Conservation (phyloP, 1,284 basidiomycete species). For the Leccinum pseudoinsigne region DNA sequence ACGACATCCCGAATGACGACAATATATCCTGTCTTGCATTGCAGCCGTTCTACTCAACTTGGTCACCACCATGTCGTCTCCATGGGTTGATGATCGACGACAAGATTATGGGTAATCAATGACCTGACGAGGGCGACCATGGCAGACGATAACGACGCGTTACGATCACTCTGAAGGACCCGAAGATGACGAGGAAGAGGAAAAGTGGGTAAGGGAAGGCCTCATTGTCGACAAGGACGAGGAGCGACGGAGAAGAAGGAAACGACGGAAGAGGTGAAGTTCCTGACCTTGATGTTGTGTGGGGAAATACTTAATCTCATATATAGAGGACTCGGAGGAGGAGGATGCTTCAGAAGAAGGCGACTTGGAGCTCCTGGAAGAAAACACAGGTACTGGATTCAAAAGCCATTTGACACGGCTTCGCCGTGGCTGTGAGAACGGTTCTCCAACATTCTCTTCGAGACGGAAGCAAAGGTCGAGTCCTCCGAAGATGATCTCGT, state of each 20-base stretch:
- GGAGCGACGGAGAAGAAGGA: conserved; percentile 55
- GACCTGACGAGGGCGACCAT: conserved; percentile 52
- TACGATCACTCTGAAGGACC: conserved; percentile 86
- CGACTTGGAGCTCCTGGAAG: conserved; percentile 91
- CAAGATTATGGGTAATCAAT: conserved; percentile 55
- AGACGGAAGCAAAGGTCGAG: conserved; percentile 55
- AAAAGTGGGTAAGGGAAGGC: conserved; percentile 67
- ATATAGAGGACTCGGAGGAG: conserved; percentile 38
- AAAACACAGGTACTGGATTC: conserved; percentile 86
- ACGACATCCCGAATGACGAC: no score
- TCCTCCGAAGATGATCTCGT: conserved; percentile 75
- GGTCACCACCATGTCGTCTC: conserved; percentile 55
- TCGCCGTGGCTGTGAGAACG: conserved; percentile 68
- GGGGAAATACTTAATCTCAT: conserved; percentile 15
- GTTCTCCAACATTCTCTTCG: conserved; percentile 66
- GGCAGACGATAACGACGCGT: conserved; percentile 42
- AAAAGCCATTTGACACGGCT: conserved; percentile 70
- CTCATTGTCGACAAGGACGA: conserved; percentile 87
- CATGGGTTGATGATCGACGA: conserved; percentile 44
- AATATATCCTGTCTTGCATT: conserved; percentile 2
- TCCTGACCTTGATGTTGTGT: conserved; percentile 1
- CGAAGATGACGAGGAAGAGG: conserved; percentile 81
- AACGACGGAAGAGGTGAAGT: conserved; percentile 65
- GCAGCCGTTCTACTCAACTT: conserved; percentile 5
- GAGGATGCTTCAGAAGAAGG: conserved; percentile 91